Evolutionary conservation across 352 stramenopile genomes (phyloP), one percentile per base, ranked within the genome.

Genomic region (Salisapilia sapeloensis): DNA sequence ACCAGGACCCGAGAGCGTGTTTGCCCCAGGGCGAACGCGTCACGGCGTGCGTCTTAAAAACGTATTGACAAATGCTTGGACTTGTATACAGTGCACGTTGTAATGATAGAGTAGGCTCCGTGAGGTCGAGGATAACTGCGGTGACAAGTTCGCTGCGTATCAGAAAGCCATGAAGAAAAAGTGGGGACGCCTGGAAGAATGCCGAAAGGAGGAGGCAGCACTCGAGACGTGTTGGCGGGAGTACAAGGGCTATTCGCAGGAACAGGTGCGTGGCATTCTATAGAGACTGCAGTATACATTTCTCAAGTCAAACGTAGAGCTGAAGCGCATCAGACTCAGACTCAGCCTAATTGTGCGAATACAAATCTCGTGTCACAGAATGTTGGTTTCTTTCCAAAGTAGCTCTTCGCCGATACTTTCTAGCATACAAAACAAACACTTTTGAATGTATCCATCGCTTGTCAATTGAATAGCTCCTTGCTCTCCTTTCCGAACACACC

Each of bases 131-230:
- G 71, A 44, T 23, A 47, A 89, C 45, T 92, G 77, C 55, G 72
- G 70, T n/a, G 72, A 86, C 29, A 74, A 69, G 32, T 92, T 81
- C 60, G 40, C 57, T 40, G 69, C 69, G 53, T 92, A 90, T 67
- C 84, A 90, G 56, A 67, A 69, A 50, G 76, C 74, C 40, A 51
- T 92, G 8, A 81, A 87, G 61, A 76, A 81, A 58, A 92, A 85
- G 60, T 87, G 71, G 71, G 71, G 85, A 49, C 65, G 78, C 51
- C 65, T 84, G 26, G 67, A 92, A 24, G 58, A 83, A 40, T 74
- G 69, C 46, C 61, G 75, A 44, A 86, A 87, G 59, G 69, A 90
- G 45, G 62, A 92, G 56, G 48, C 54, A n/a, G 74, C 74, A 36
- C 56, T 92, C 37, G 71, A 87, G 51, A 50, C 62, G 33, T 92